Base-by-base conservation (phyloP, 2,329 filamentous ascomycete species). In the Aureobasidium sp. region DNA sequence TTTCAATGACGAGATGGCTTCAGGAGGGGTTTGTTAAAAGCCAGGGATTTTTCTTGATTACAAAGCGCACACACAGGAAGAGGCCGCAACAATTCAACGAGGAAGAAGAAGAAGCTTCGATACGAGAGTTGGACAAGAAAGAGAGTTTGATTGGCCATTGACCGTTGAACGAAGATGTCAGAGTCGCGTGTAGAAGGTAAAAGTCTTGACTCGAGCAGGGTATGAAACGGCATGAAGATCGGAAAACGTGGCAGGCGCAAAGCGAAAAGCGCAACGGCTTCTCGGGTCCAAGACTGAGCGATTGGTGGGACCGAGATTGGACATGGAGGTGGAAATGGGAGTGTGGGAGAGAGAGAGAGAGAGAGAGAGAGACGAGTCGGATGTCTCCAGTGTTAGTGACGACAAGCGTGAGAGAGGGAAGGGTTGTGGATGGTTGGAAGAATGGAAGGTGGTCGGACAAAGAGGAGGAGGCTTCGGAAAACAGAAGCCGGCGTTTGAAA, bases 111-210 rank as follows among this genome's bases (percentile, higher is more conserved):
- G 8, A 29, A 27, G 34, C 25, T 15, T 34, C 5, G 25, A 27
- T 31, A 36, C 11, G 42, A 36, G 42, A n/a, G n/a, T 37, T 39
- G 22, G 36, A n/a, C 29, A 2, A 36, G 31, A 27, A 58, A 58
- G 5, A 58, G 42, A 58, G 55, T 58, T 58, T 58, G 55, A 58
- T 58, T 58, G 55, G n/a, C 55, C 42, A 58, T 58, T 6, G 34
- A 37, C 41, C 29, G 55, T 58, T 58, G 29, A n/a, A 47, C 31
- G 14, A 12, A 14, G 27, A 47, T 58, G 55, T 58, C 55, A 58
- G 44, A 20, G 1, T 37, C 29, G 29, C 29, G 55, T 58, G 55
- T 58, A 37, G 29, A 36, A 27, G n/a, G 29, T 20, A 34, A 31
- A 20, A 29, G n/a, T 15, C 41, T 36, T 47, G 55, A 58, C 41